Base-by-base conservation (phyloP, 441 rosid genomes). In the Gossypium laxum region DNA sequence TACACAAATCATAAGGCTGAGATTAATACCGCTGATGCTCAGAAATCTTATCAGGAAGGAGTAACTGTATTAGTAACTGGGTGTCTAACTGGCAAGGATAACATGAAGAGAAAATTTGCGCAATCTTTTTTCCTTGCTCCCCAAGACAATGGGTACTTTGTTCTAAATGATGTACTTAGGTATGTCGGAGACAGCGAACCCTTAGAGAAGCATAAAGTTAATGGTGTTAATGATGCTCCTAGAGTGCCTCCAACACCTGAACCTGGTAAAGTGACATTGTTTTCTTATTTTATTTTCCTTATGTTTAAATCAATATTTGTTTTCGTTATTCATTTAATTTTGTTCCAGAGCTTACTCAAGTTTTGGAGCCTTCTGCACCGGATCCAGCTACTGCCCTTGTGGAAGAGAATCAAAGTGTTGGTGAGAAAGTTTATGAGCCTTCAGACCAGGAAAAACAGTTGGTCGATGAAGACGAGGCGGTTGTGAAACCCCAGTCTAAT, bases 91-190 rank as follows among this genome's bases (percentile, higher is more conserved):
- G 86, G 83, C 78, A 83, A 86, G 83, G 92, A 85, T 69, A 77
- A 81, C 77, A 67, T 85, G 78, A 83, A 71, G 70, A 84, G 85
- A 74, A 88, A 79, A 72, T 88, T 88, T 78, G 75, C 85, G 1
- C 92, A 88, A 69, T 84, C 92, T 26, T 88, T 88, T 76, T 88
- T 88, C 74, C 90, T 88, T 38, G 92, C 92, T 71, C 88, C 90
- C 7, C 90, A 86, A 60, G 86, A 86, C 77, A 82, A 75, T 71
- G 92, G 90, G 11, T 88, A 82, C 72, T 88, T 83, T 74, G 90
- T 88, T 63, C 77, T 86, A 65, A 86, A 86, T 70, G 92, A 88
- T 76, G 83, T 84, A 51, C 85, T 88, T 76, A 83, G 90, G 77
- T 88, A 73, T 64, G 79, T 86, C 19, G 82, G 82, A 5, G 87